Evolutionary conservation across 2,329 filamentous ascomycete genomes (phyloP).

Genomic region (Dactylonectria estremocensis): DNA sequence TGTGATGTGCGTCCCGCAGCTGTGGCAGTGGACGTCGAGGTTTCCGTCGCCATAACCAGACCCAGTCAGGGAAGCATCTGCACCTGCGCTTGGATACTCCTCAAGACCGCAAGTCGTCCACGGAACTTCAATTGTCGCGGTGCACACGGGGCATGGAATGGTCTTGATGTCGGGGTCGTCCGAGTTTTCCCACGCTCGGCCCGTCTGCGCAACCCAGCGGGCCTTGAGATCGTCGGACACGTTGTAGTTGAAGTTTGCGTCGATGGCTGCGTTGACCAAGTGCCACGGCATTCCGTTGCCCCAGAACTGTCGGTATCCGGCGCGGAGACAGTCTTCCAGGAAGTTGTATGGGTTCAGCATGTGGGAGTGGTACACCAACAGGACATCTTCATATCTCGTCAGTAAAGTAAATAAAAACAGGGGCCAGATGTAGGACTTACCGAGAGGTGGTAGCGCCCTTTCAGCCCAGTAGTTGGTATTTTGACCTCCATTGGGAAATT

Average conservation of each 20-base stretch:
- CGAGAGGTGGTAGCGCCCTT: constrained; percentile 40
- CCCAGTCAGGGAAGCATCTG: constrained; percentile 58
- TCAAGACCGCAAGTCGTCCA: constrained; percentile 66
- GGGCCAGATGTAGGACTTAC: constrained; percentile 19
- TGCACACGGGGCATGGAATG: constrained; percentile 62
- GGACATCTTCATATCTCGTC: constrained; percentile 64
- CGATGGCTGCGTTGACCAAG: constrained; percentile 67
- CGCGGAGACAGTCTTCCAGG: constrained; percentile 42
- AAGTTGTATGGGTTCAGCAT: constrained; percentile 77
- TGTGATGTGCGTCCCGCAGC: constrained; percentile 66
- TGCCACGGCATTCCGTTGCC: constrained; percentile 74
- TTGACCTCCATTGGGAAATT: constrained; percentile 9
- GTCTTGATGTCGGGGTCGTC: constrained; percentile 61
- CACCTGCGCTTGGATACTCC: constrained; percentile 28
- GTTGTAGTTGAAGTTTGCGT: constrained; percentile 68
- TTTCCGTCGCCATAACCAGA: constrained; percentile 73
- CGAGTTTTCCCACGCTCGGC: constrained; percentile 69
- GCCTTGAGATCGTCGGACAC: constrained; percentile 58
- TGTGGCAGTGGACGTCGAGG: constrained; percentile 65
- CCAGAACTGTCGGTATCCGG: constrained; percentile 60
- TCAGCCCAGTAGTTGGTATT: constrained; percentile 36
- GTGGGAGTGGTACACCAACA: constrained; percentile 82
- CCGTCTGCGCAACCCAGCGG: constrained; percentile 62
- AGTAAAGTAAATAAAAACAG: not conserved
- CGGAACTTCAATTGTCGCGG: constrained; percentile 55